Evolutionary conservation across 306 rosid genomes (phyloP).

Genomic region (Trichosanthes cucumerina): DNA sequence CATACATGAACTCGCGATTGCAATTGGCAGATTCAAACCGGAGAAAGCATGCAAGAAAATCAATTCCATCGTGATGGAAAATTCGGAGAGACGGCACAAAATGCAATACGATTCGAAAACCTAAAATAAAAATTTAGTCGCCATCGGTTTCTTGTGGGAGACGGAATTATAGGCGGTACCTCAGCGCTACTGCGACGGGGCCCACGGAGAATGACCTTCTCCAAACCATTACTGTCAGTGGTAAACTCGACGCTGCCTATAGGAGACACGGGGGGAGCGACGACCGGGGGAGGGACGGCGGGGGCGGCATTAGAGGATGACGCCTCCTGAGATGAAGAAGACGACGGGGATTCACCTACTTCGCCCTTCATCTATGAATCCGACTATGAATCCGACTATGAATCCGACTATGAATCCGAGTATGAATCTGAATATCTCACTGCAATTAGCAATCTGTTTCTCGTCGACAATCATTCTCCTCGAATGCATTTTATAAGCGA

Average conservation of each 20-base stretch:
- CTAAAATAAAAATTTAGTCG: neutral
- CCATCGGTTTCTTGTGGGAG: neutral
- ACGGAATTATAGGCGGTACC: slow-evolving; percentile 15
- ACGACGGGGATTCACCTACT: neutral
- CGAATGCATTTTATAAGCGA: neutral
- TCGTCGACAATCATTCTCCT: neutral
- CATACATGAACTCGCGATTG: neutral
- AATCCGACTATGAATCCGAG: neutral
- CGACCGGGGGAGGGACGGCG: neutral
- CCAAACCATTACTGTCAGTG: slow-evolving; percentile 63
- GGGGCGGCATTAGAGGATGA: neutral
- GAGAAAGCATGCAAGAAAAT: neutral
- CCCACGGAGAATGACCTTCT: slow-evolving; percentile 33
- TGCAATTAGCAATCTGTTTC: neutral
- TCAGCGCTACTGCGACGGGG: slow-evolving; percentile 34
- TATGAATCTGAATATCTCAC: neutral
- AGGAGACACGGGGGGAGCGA: neutral
- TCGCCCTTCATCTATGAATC: neutral
- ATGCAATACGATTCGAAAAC: neutral
- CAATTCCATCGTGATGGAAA: too few relatives aligned
- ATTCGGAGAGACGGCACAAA: neutral
- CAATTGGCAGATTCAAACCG: neutral
- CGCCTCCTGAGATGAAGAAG: neutral
- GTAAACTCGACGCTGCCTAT: slow-evolving; percentile 18
- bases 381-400: neutral